Percentiles rank a stretch among this genome's conserved stretches.
phyloP scores from a whole-genome alignment of 768 basidiomycete genomes.

The Boletus sensibilis region DNA sequence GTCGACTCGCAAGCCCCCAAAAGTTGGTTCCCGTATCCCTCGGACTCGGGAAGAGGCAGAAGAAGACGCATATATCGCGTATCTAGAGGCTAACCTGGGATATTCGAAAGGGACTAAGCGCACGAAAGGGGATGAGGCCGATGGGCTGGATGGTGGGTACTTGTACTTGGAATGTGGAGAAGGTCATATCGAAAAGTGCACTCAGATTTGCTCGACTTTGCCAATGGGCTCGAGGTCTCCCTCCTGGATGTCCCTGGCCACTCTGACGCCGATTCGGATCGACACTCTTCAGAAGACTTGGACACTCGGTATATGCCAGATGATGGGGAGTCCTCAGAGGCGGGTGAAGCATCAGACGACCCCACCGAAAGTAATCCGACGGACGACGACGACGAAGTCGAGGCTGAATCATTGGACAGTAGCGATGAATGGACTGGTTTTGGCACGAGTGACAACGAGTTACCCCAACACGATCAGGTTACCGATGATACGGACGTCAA shows the following conservation, averaged over 20 bases:
- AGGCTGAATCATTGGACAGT: slow-evolving; percentile 26
- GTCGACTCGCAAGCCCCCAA: slow-evolving; percentile 7
- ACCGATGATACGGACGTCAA: neutral
- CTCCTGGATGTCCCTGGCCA: neutral
- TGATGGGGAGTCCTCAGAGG: neutral
- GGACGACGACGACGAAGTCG: slow-evolving; percentile 1
- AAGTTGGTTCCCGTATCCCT: slow-evolving; percentile 10
- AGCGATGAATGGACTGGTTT: slow-evolving; percentile 41
- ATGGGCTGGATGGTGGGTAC: slow-evolving; percentile 79
- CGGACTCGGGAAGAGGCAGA: slow-evolving; percentile 49
- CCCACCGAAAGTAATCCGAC: neutral
- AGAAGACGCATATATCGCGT: slow-evolving; percentile 85
- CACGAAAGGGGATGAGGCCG: slow-evolving; percentile 53
- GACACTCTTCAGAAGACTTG: neutral
- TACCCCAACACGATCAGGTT: neutral
- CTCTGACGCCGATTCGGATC: neutral
- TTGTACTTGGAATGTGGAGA: neutral
- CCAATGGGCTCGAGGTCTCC: slow-evolving; percentile 30
- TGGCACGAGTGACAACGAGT: slow-evolving; percentile 13
- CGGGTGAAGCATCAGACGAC: neutral
- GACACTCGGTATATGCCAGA: neutral
- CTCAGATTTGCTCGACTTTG: slow-evolving; percentile 56
- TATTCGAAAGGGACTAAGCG: slow-evolving; percentile 44
- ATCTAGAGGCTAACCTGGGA: slow-evolving; percentile 78
- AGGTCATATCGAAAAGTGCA: neutral